A percentile compares a stretch with the other conserved stretches of the same genome.
phyloP scores from a whole-genome alignment of 306 rosid genomes.

The Gleditsia sinensis region DNA sequence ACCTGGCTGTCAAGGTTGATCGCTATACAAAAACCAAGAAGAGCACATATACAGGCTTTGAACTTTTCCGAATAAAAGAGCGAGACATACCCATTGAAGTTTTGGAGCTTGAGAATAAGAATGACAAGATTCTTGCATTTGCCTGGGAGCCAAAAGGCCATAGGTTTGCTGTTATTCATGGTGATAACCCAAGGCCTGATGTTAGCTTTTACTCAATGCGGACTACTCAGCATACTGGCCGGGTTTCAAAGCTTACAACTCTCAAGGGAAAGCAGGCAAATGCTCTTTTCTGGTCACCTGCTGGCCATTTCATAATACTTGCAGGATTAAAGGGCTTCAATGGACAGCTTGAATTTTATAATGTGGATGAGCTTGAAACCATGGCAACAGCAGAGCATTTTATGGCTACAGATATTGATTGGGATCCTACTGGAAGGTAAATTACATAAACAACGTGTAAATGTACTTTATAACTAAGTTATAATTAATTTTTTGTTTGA shows the following conservation, averaged over 20 bases:
- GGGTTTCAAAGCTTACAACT: constrained; percentile 66
- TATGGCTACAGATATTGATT: constrained; percentile 78
- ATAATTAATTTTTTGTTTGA: not conserved
- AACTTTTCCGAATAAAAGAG: constrained; percentile 70
- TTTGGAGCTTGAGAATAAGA: constrained; percentile 74
- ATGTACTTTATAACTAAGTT: not conserved
- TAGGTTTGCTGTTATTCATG: constrained; percentile 72
- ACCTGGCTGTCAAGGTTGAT: constrained; percentile 80
- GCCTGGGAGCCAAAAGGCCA: constrained; percentile 90
- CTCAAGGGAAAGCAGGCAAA: constrained; percentile 80
- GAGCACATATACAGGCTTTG: constrained; percentile 77
- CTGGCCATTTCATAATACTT: constrained; percentile 62
- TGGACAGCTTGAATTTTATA: constrained; percentile 72
- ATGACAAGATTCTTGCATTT: constrained; percentile 71
- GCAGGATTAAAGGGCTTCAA: constrained; percentile 73
- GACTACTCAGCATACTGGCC: constrained; percentile 49
- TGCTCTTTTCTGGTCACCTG: constrained; percentile 80
- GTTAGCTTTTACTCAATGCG: constrained; percentile 74
- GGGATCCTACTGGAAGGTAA: constrained; percentile 88
- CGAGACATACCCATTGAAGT: constrained; percentile 76
- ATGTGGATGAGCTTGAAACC: constrained; percentile 77
- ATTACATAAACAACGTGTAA: not conserved
- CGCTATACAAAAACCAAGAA: constrained; percentile 74
- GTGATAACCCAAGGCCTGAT: constrained; percentile 75
- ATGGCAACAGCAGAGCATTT: constrained; percentile 82